These are phyloP conservation scores for Yarrowia hollandica DNA, from an alignment of 805 yeast species.

Conservation along the genomic window DNA sequence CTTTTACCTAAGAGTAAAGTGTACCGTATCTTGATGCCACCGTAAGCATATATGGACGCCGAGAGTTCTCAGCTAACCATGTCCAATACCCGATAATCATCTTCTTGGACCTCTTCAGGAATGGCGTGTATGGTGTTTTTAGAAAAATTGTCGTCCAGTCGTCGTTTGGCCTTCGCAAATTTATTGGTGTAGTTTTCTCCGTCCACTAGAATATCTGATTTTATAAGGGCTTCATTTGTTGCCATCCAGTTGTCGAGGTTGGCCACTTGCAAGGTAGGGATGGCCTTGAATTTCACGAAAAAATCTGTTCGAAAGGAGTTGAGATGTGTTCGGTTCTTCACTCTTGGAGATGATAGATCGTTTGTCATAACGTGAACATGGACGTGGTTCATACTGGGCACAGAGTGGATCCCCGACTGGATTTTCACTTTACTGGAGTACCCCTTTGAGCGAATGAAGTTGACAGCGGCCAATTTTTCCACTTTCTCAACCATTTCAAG, in stretches of 20 bases:
- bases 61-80: neutral
- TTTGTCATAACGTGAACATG: conserved; percentile 72
- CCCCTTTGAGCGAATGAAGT: conserved; percentile 37
- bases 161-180: conserved; percentile 48
- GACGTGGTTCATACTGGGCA: conserved; percentile 67
- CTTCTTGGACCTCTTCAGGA: conserved; percentile 7
- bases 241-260: conserved; percentile 47
- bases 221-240: conserved; percentile 43
- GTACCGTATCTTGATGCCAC: too few species aligned
- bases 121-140: neutral
- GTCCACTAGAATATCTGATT: conserved; percentile 46
- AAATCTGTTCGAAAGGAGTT: conserved; percentile 68
- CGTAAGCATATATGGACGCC: too few species aligned
- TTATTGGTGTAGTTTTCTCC: conserved; percentile 46
- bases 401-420: conserved; percentile 48
- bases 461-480: conserved; percentile 39
- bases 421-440: neutral
- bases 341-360: conserved; percentile 55
- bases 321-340: conserved; percentile 67
- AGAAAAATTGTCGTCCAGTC: conserved; percentile 43
- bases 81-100: neutral
- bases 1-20: too few species aligned
- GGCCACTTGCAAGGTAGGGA: conserved; percentile 46
- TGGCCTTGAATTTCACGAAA: conserved; percentile 55
- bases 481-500: conserved; percentile 45